Evolutionary conservation across 2,329 filamentous ascomycete genomes (phyloP), one percentile per base, ranked within the genome.

Genomic region (Periconia sp.): DNA sequence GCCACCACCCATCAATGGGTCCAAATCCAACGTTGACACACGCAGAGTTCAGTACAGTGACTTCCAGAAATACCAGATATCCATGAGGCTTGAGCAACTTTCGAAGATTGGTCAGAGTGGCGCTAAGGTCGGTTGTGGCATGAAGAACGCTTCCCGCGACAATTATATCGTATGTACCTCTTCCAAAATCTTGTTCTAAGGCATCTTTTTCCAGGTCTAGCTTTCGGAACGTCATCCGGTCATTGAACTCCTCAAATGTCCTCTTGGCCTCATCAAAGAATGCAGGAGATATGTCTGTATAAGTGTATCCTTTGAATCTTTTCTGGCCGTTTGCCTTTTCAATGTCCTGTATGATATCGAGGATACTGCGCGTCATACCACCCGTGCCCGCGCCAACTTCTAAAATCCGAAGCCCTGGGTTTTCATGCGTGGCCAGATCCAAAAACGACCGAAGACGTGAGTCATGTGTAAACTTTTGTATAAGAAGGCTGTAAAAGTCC

Each of bases 1-100:
- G 7, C 60, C 60, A 63, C 60, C 59, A 63, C 15, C 53, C 60
- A 11, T 50, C 47, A 13, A 63, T 44, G 7, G 53, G 15, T 6
- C 58, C 60, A 27, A 48, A 48, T 30, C 35, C 47, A 19, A 49
- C 42, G 9, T 35, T 40, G n/a, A 10, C 37, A n/a, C n/a, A n/a
- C 8, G 17, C 35, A 14, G 13, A 17, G n/a, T 17, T 3, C 5
- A 5, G 9, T 15, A 2, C 40, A 27, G 6, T 19, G 46, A 18
- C 9, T 7, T 7, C 10, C 7, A 27, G 30, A 19, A 17, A 31
- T 3, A 15, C 14, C 5, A 49, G 33, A 13, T 49, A 27, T 19
- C 33, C n/a, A 10, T n/a, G 6, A 33, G 17, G 33, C 18, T n/a
- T 35, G n/a, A 41, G 31, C 11, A 20, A 5, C n/a, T 11, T 7